Evolutionary conservation across 768 basidiomycete species (phyloP).

Genomic region (Amanita subjunquillea): DNA sequence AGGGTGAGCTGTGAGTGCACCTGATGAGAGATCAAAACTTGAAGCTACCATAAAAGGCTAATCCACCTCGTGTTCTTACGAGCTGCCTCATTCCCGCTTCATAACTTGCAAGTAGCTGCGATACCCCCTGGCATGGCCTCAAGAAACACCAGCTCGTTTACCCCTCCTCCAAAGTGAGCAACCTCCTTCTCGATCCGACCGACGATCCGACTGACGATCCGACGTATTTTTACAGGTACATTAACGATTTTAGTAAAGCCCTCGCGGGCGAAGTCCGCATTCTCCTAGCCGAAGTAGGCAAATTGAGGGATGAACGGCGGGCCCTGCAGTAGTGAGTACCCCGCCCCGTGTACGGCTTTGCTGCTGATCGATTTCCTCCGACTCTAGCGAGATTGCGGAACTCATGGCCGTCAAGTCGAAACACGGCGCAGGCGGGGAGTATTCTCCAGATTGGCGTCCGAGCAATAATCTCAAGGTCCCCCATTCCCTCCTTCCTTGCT

Average conservation of each 20-base stretch:
- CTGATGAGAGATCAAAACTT: too few species aligned
- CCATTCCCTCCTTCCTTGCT: neutral
- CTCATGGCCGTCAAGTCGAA: conserved; percentile 78
- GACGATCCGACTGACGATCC: neutral
- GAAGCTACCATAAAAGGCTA: neutral
- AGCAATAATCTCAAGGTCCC: conserved; percentile 24
- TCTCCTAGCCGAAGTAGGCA: conserved; percentile 71
- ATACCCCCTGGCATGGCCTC: neutral
- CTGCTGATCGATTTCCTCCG: too few species aligned
- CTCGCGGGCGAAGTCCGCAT: conserved; percentile 72
- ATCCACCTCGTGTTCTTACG: neutral
- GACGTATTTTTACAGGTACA: conserved; percentile 29
- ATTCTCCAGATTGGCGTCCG: conserved; percentile 64
- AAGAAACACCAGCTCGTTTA: conserved; percentile 6
- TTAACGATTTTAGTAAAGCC: conserved; percentile 80
- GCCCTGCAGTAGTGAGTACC: conserved; percentile 63
- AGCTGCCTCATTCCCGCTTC: neutral
- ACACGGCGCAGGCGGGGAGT: conserved; percentile 73
- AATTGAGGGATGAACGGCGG: conserved; percentile 66
- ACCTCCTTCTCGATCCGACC: neutral
- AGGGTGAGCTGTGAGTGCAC: too few species aligned
- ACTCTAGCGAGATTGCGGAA: conserved; percentile 68
- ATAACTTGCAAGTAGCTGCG: neutral
- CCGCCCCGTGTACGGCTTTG: too few species aligned
- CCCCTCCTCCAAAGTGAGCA: conserved; percentile 9